Evolutionary conservation across 306 rosid genomes (phyloP).

Genomic region (Calophaca sinica): DNA sequence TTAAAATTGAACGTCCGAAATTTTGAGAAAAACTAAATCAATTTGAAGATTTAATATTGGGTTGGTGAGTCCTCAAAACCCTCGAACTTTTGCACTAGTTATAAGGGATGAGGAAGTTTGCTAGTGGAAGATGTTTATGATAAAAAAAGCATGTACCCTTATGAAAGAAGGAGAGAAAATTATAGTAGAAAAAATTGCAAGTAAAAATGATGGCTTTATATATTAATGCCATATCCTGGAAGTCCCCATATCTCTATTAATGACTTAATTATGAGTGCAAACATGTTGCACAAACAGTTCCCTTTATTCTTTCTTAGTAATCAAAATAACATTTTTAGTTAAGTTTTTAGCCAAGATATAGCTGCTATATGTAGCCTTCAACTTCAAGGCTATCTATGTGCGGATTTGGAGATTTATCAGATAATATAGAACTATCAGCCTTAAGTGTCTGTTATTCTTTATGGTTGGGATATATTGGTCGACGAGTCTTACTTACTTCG

Average conservation of each 20-base stretch:
- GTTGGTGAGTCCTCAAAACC: conserved; percentile 1
- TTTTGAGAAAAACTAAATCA: not conserved
- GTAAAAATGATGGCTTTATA: not conserved
- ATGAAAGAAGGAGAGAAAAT: conserved; percentile 1
- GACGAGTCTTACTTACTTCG: conserved; percentile 98
- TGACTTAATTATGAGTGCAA: not conserved
- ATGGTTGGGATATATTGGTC: conserved; percentile 75
- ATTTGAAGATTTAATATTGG: not conserved
- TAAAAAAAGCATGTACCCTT: not conserved
- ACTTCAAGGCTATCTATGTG: conserved; percentile 31
- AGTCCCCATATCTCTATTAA: not conserved
- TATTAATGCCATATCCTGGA: not conserved
- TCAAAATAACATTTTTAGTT: not conserved
- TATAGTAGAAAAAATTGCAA: not conserved
- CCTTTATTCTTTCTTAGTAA: not conserved
- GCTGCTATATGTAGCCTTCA: conserved; percentile 25
- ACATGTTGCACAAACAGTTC: not conserved
- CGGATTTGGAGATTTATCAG: conserved; percentile 34
- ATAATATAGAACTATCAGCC: not conserved
- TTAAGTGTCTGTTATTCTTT: conserved; percentile 38
- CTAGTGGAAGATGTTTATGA: conserved; percentile 13
- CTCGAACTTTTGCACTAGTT: not conserved
- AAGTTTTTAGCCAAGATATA: conserved; percentile 11
- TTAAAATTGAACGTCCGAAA: not conserved
- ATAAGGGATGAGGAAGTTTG: conserved; percentile 4